Conservation (phyloP, 2,329 filamentous ascomycete genomes). For the Xylaria polymorpha region DNA sequence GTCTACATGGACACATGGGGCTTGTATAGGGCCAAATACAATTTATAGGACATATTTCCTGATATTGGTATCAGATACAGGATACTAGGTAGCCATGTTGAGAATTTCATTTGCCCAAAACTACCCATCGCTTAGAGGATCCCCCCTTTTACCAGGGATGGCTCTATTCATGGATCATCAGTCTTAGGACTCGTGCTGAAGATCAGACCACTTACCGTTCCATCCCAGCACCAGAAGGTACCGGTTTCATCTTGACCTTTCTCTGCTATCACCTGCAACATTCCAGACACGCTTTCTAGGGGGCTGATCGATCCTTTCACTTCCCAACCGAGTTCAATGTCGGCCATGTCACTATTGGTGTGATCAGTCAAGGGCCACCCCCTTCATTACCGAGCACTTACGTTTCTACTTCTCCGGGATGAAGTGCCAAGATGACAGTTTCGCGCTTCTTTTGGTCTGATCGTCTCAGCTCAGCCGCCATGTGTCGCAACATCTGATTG, state of each 20-base stretch:
- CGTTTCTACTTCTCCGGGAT: conserved; percentile 31
- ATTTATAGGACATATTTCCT: too few relatives aligned
- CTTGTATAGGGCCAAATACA: too few relatives aligned
- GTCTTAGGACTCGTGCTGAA: neutral
- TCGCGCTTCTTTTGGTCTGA: conserved; percentile 25
- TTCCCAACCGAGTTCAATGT: conserved; percentile 25
- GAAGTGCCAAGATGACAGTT: conserved; percentile 26
- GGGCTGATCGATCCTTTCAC: conserved; percentile 25
- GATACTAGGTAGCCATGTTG: too few relatives aligned
- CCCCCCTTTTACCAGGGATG: conserved; percentile 7
- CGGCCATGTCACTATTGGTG: conserved; percentile 23
- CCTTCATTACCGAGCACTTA: neutral
- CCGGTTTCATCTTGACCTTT: conserved; percentile 17
- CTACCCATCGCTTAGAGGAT: neutral
- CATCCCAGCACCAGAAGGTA: conserved; percentile 34
- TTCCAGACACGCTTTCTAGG: conserved; percentile 21
- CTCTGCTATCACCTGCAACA: conserved; percentile 25
- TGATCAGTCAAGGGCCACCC: neutral
- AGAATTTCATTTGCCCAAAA: neutral
- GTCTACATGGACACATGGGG: too few relatives aligned
- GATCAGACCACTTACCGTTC: conserved; percentile 21
- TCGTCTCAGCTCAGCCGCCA: conserved; percentile 26
- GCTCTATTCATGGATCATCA: neutral
- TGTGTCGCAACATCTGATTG: conserved; percentile 29
- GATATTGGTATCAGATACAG: too few relatives aligned